Base-by-base conservation (phyloP, 2,329 filamentous ascomycete genomes). In the Beauveria bassiana region DNA sequence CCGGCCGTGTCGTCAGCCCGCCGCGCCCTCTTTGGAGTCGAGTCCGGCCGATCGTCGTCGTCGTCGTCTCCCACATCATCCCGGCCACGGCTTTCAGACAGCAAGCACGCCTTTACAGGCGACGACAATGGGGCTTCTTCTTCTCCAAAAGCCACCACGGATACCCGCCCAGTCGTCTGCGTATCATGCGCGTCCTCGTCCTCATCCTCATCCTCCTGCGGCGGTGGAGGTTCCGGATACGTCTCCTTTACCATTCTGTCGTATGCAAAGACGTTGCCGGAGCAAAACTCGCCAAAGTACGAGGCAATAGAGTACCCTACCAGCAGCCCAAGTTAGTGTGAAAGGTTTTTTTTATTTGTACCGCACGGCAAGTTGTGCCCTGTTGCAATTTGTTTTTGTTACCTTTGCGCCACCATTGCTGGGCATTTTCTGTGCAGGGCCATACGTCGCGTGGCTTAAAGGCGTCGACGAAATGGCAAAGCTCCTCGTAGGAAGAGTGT, bases 401-500 rank as follows among this genome's bases (percentile, higher is more conserved):
- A 69, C 77, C 78, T 62, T 86, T 77, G 31, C 76, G 75, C 3
- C 75, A 61, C 92, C 92, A 97, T 1, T 75, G 75, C 0, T 72
- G 68, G 18, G 81, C 73, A 63, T 91, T 81, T 1, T 88, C 84
- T 0, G 91, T 96, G 69, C 92, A 96, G 0, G 93, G 91, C 77
- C 88, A 89, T 2, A 97, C 78, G 67, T 97, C 91, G 51, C 76
- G 84, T 0, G 92, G 92, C 31, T 77, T 82, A 67, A 97, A 89
- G 0, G 79, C 78, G 3, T 78, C 71, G 1, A 96, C 79, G 1
- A 97, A 75, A 59, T 85, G 75, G 65, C 90, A 88, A 3, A 96
- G 81, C 70, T 97, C 93, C 0, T 79, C 77, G 63, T 95, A 93
- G 0, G 91, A 96, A 0, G 93, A 96, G 72, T 98, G 93, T 1